A percentile compares a stretch with the other conserved stretches of the same genome.
phyloP scores from a whole-genome alignment of 1,284 basidiomycete genomes.

The Pseudozyma tsukubaensis region DNA sequence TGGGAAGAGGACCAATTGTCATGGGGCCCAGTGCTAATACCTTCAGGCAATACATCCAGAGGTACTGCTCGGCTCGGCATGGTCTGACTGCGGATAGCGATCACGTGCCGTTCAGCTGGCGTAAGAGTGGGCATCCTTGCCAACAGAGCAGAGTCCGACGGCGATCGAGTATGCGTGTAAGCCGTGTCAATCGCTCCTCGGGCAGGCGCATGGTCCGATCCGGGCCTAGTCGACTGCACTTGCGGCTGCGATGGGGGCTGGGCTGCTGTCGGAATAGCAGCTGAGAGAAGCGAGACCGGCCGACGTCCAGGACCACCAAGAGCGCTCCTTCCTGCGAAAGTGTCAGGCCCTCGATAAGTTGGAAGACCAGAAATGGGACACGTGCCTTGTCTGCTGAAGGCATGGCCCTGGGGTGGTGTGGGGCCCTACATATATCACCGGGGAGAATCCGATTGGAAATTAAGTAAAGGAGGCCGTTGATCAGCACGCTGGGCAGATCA shows the following conservation, averaged over 20 bases:
- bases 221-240: neutral
- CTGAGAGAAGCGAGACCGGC: neutral
- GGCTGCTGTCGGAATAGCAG: neutral
- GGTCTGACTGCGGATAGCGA: conserved; percentile 8
- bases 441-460: too few relatives aligned
- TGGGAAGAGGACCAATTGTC: too few relatives aligned
- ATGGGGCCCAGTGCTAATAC: too few relatives aligned
- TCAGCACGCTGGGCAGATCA: too few relatives aligned
- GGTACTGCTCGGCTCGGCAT: neutral
- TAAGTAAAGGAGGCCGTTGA: too few relatives aligned
- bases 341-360: too few relatives aligned
- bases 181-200: neutral
- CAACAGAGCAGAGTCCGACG: conserved; percentile 12
- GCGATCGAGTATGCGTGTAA: conserved; percentile 8
- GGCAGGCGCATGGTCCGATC: neutral
- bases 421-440: too few relatives aligned
- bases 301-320: neutral
- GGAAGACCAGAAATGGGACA: too few relatives aligned
- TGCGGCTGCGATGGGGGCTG: neutral
- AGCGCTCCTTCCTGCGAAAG: too few relatives aligned
- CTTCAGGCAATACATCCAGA: neutral
- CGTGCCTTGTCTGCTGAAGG: too few relatives aligned
- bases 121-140: conserved; percentile 13
- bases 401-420: too few relatives aligned
- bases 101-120: conserved; percentile 12